phyloP scores from a whole-genome alignment of 2,329 filamentous ascomycete genomes.

The Arachnomyces sp. region DNA sequence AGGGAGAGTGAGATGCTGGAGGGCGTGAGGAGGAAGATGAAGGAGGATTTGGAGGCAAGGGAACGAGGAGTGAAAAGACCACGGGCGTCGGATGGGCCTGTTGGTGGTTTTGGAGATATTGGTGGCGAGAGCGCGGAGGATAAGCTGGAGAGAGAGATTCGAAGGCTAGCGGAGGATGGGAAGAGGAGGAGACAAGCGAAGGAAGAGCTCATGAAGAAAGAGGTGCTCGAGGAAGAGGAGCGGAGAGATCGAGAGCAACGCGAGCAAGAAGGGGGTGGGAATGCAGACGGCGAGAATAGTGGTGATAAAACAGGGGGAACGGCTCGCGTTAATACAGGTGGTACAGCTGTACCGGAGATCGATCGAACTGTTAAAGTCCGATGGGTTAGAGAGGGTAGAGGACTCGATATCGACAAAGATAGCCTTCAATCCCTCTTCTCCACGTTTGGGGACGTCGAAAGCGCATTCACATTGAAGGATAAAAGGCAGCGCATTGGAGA shows the following conservation, averaged over 20 bases:
- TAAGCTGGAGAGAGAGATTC: conserved; percentile 42
- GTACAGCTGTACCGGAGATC: conserved; percentile 42
- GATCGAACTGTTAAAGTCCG: conserved; percentile 53
- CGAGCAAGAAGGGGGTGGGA: conserved; percentile 30
- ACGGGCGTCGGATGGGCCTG: conserved; percentile 31
- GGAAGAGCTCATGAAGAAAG: conserved; percentile 39
- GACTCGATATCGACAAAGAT: conserved; percentile 41
- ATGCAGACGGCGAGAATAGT: conserved; percentile 38
- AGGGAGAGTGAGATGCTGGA: conserved; percentile 67
- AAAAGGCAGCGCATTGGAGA: conserved; percentile 47
- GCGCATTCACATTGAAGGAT: conserved; percentile 48
- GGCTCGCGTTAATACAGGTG: conserved; percentile 30
- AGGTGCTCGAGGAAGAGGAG: conserved; percentile 35
- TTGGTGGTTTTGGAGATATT: conserved; percentile 21
- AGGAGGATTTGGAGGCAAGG: conserved; percentile 74
- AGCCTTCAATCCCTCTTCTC: conserved; percentile 42
- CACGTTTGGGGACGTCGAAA: conserved; percentile 51
- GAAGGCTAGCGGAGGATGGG: conserved; percentile 47
- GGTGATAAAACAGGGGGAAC: conserved; percentile 23
- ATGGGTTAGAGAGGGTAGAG: conserved; percentile 44
- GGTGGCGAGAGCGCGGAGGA: conserved; percentile 40
- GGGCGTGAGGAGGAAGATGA: conserved; percentile 64
- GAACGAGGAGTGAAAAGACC: conserved; percentile 60
- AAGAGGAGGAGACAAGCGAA: conserved; percentile 44
- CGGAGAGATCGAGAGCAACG: conserved; percentile 26